A percentile compares a stretch with the other conserved stretches of the same genome.
Evolutionary conservation across 768 basidiomycete genomes (phyloP).

Genomic region (Vararia minispora): DNA sequence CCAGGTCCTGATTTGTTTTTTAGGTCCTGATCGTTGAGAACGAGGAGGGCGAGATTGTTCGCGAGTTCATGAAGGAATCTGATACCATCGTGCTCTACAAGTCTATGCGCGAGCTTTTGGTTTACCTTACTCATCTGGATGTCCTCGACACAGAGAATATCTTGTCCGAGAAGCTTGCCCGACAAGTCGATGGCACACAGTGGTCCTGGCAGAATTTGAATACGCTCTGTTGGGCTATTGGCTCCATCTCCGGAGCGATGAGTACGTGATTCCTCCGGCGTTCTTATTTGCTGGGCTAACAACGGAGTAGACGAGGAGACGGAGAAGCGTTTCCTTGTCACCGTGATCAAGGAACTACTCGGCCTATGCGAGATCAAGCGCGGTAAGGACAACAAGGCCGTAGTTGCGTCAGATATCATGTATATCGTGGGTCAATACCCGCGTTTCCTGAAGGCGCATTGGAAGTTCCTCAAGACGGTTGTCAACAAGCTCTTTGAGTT

Average conservation of each 20-base stretch:
- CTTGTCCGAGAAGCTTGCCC: slow-evolving; percentile 91
- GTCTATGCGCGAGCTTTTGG: slow-evolving; percentile 94
- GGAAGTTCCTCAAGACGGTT: slow-evolving; percentile 99
- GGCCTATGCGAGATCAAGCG: slow-evolving; percentile 97
- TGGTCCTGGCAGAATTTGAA: slow-evolving; percentile 99
- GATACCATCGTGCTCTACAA: slow-evolving; percentile 99
- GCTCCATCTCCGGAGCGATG: slow-evolving; percentile 98
- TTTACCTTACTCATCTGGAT: slow-evolving; percentile 96
- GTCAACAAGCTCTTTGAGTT: slow-evolving; percentile 99
- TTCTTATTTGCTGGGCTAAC: slow-evolving; percentile 1
- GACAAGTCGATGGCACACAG: slow-evolving; percentile 94
- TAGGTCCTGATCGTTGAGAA: slow-evolving; percentile 98
- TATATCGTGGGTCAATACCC: slow-evolving; percentile 99
- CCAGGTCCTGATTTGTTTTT: background rate
- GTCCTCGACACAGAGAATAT: slow-evolving; percentile 95
- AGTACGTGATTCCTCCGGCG: slow-evolving; percentile 42
- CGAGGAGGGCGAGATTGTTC: slow-evolving; percentile 98
- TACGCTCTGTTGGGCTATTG: slow-evolving; percentile 99
- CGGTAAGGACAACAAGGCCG: slow-evolving; percentile 99
- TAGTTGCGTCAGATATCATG: slow-evolving; percentile 93
- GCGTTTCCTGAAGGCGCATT: slow-evolving; percentile 97
- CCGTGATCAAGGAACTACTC: slow-evolving; percentile 97
- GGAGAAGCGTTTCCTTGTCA: slow-evolving; percentile 97
- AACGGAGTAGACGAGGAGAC: slow-evolving; percentile 78
- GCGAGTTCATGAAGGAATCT: slow-evolving; percentile 97